Evolutionary conservation across 345 rosid genomes (phyloP).

Genomic region (Hypericum androsaemum): DNA sequence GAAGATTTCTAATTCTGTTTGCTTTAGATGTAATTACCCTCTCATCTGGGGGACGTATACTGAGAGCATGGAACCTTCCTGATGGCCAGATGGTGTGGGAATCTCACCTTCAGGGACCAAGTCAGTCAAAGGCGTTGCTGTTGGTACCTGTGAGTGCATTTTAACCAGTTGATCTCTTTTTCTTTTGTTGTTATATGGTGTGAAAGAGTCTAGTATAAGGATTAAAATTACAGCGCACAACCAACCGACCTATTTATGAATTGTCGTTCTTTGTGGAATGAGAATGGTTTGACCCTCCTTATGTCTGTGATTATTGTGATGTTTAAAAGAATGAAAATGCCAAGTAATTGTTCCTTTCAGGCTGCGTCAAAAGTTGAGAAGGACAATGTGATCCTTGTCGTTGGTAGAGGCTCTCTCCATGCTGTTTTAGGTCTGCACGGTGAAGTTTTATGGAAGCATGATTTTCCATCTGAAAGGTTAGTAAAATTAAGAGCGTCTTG

Average conservation of each 20-base stretch:
- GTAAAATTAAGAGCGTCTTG: slow-evolving; percentile 13
- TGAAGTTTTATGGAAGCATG: slow-evolving; percentile 80
- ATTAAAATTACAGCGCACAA: no score
- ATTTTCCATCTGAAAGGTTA: slow-evolving; percentile 71
- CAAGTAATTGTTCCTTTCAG: slow-evolving; percentile 27
- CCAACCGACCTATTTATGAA: no score
- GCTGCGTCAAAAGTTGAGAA: slow-evolving; percentile 50
- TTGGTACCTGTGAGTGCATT: slow-evolving; percentile 49
- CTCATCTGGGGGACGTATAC: slow-evolving; percentile 63
- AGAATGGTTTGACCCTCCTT: no score
- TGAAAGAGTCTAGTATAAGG: no score
- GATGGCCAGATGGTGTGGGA: slow-evolving; percentile 99
- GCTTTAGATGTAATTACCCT: slow-evolving; percentile 73
- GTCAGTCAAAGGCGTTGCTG: slow-evolving; percentile 50
- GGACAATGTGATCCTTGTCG: slow-evolving; percentile 53
- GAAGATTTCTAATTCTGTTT: slow-evolving; percentile 7
- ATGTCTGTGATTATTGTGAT: no score
- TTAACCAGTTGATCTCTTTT: no score
- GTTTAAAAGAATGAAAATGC: no score
- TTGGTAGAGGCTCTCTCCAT: slow-evolving; percentile 62
- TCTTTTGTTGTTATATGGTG: no score
- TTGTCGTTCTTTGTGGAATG: no score
- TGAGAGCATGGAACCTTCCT: slow-evolving; percentile 98
- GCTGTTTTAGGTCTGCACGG: slow-evolving; percentile 86
- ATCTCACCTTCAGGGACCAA: slow-evolving; percentile 48